Evolutionary conservation across 208 protist genomes (phyloP), one percentile per base, ranked within the genome.

Genomic region (Acanthamoeba royreba): DNA sequence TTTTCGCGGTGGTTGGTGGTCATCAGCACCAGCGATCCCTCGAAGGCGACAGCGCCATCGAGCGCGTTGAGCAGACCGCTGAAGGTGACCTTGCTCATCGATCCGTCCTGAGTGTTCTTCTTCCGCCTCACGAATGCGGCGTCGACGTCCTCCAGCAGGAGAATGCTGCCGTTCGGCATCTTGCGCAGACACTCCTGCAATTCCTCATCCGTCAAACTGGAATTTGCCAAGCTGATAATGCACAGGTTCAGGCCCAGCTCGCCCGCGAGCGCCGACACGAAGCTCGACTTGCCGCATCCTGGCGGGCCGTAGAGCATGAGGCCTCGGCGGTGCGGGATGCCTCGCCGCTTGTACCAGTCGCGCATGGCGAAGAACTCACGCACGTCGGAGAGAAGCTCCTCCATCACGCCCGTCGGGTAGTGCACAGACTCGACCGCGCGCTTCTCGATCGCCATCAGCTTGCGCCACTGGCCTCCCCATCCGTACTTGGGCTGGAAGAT

Each of bases 1-100:
- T 96, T 93, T 47, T 99, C 98, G 28, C 98, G 96, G 94, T 99
- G 98, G 94, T 99, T 99, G 19, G 98, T 99, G 4, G 98, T 99
- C 98, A 99, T 98, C 94, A 99, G 99, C 22, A 99, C 94, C 5
- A 99, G 61, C 42, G 98, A 89, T 19, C 98, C 98, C 83, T 99
- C 98, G 66, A 98, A 98, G 19, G 98, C 97, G 0, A 96, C 98
- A 19, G 99, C 96, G 40, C 98, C 98, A 94, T 99, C 98, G 98
- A 85, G n/a, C 28, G 72, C 35, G 38, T 85, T 85, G 33, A 42
- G 40, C 72, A 85, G 7, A 1, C 72, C n/a, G 33, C 58, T 85
- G 72, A 42, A 31, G 1, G n/a, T 31, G 4, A 85, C 72, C 98
- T 98, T 99, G 15, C 99, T 95, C 40, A 53, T 17, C 9, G 0